Evolutionary conservation across 208 protist genomes (phyloP).

Genomic region (Crithidia bombi): DNA sequence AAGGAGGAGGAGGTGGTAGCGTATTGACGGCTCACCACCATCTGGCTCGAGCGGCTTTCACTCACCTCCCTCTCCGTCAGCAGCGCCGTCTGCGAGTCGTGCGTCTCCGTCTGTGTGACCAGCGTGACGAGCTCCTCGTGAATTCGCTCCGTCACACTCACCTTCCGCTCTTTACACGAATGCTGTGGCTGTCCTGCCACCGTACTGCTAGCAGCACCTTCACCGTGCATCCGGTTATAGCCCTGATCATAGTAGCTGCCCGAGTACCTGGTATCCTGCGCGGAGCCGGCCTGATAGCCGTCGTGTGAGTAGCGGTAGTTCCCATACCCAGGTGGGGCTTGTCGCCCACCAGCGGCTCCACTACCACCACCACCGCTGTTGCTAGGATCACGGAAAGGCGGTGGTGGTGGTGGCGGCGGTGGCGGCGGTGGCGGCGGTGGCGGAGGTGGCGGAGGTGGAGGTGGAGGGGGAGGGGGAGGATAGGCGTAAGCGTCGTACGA

Average conservation of each 20-base stretch:
- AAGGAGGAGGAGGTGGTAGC: neutral
- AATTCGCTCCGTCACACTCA: slow-evolving; percentile 1
- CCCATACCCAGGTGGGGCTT: neutral
- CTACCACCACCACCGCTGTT: neutral
- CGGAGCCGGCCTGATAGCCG: neutral
- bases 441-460: neutral
- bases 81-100: neutral
- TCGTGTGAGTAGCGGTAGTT: neutral
- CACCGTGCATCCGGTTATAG: neutral
- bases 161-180: neutral
- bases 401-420: neutral
- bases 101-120: neutral
- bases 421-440: neutral
- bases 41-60: neutral
- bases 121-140: slow-evolving; percentile 13
- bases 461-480: slow-evolving; percentile 4
- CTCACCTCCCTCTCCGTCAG: neutral
- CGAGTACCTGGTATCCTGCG: neutral
- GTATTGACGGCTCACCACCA: neutral
- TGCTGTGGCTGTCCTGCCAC: neutral
- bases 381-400: slow-evolving; percentile 1
- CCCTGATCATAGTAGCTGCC: neutral
- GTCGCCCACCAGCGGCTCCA: neutral
- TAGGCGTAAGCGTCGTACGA: slow-evolving; percentile 15
- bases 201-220: neutral